Base-by-base conservation (phyloP, 2,329 filamentous ascomycete species). In the Beauveria sp. region DNA sequence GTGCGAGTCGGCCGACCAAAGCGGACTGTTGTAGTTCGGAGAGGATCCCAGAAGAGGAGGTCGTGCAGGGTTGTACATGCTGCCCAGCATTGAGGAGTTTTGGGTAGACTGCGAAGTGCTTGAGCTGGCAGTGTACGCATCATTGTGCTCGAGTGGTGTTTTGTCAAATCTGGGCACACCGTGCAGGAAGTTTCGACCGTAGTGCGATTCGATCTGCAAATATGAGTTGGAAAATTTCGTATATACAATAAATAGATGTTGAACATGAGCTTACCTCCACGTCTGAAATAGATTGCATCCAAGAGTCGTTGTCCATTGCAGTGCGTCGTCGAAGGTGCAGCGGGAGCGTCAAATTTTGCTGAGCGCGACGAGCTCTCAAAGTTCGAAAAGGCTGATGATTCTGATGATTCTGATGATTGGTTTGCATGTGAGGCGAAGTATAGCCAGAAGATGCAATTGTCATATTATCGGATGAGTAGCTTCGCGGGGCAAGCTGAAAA, bases 321-420 rank as follows among this genome's bases (percentile, higher is more conserved):
- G 22, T 18, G n/a, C 45, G 50, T n/a, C 52, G 57, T 24, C 42
- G 58, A 24, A 58, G 30, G 14, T 55, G 43, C 9, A 50, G 38
- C 20, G 60, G 59, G 10, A 63, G 24, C n/a, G 16, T 55, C n/a
- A 30, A 14, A n/a, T 26, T 58, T 20, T 51, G 40, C 16, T 60
- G 34, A 10, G 52, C 51, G 49, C 64, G 55, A 45, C 66, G 65
- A 62, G 47, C 66, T 69, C 68, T 67, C 64, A 59, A 10, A 8
- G 56, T 30, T 34, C 34, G 30, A 34, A 47, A 59, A 8, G 28
- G 50, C 10, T 53, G 55, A 58, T 47, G 54, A n/a, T 20, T 50
- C 9, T 43, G 46, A 5, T n/a, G n/a, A 12, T 12, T 34, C 12
- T 38, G 34, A 38, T 38, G 5, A 16, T 38, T 38, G 34, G 3